Evolutionary conservation across 2,329 filamentous ascomycete genomes (phyloP).

Genomic region (Pezicula neosporulosa): DNA sequence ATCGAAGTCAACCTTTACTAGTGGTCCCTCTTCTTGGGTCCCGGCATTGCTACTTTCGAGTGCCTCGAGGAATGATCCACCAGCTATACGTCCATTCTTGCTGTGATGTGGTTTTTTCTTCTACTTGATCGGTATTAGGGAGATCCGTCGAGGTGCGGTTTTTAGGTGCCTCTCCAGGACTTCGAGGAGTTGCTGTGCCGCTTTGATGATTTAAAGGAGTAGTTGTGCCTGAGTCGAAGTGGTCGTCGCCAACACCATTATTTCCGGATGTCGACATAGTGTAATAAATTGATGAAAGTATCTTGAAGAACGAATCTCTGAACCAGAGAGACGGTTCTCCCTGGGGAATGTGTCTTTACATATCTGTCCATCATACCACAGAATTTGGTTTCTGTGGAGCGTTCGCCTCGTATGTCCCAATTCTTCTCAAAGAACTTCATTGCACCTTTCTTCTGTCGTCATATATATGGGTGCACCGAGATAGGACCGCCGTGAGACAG

Average conservation of each 20-base stretch:
- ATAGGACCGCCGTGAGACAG: conserved; percentile 11
- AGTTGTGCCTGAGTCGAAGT: too few species aligned
- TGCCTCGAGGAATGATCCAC: conserved; percentile 33
- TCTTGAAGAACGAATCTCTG: not conserved
- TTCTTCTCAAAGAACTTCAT: too few species aligned
- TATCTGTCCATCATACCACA: not conserved
- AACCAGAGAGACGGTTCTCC: conserved; percentile 1
- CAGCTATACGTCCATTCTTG: conserved; percentile 32
- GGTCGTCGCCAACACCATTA: too few species aligned
- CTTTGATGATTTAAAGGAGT: not conserved
- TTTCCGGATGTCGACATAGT: too few species aligned
- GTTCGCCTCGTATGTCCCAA: too few species aligned
- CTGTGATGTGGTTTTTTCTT: conserved; percentile 7
- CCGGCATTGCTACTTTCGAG: conserved; percentile 28
- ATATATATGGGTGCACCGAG: conserved; percentile 12
- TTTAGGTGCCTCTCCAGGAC: not conserved
- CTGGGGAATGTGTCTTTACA: not conserved
- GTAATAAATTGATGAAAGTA: too few species aligned
- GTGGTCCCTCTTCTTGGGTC: conserved; percentile 30
- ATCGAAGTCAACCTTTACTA: conserved; percentile 42
- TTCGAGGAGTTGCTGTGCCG: not conserved
- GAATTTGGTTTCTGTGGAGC: too few species aligned
- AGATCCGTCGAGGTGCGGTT: conserved; percentile 6
- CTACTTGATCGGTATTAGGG: conserved; percentile 14
- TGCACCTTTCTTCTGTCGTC: conserved; percentile 10